Conservation (phyloP, 768 basidiomycete species). For the Russula ochroleuca region DNA sequence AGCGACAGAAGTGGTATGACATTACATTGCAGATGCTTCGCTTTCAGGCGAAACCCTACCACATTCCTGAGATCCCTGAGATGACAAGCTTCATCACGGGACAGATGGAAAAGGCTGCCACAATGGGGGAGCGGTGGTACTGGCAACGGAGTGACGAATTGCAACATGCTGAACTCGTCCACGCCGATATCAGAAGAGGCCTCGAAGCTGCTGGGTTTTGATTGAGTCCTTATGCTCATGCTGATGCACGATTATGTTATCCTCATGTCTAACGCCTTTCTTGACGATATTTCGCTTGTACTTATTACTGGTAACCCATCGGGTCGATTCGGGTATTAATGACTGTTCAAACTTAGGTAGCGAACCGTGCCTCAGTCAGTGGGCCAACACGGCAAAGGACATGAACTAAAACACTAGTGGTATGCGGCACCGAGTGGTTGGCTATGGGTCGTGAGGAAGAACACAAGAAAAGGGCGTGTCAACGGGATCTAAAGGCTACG, state of each 20-base stretch:
- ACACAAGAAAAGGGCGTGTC: constrained; percentile 12
- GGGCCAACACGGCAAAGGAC: constrained; percentile 33
- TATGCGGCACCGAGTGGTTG: constrained; percentile 21
- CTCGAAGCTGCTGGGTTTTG: constrained; percentile 65
- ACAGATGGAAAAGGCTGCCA: constrained; percentile 41
- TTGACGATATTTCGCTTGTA: constrained; percentile 4
- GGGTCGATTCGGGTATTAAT: constrained; percentile 15
- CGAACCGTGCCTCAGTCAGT: constrained; percentile 40
- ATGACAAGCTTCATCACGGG: constrained; percentile 46
- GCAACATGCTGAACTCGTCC: constrained; percentile 52
- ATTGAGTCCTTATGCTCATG: constrained; percentile 3
- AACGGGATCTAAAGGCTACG: constrained; percentile 17
- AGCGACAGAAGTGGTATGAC: constrained; percentile 55
- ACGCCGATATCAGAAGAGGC: constrained; percentile 64
- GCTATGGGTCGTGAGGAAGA: constrained; percentile 11
- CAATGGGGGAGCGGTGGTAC: constrained; percentile 48
- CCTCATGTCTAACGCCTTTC: background rate
- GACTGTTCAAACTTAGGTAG: constrained; percentile 30
- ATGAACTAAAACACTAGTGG: constrained; percentile 30
- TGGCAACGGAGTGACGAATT: constrained; percentile 59
- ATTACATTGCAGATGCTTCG: constrained; percentile 52
- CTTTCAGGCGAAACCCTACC: constrained; percentile 51
- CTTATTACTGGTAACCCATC: constrained; percentile 11
- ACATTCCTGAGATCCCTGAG: constrained; percentile 44
- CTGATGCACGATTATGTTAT: constrained; percentile 1